Conservation (phyloP, 1,284 basidiomycete genomes). For the Dichomitus squalens region DNA sequence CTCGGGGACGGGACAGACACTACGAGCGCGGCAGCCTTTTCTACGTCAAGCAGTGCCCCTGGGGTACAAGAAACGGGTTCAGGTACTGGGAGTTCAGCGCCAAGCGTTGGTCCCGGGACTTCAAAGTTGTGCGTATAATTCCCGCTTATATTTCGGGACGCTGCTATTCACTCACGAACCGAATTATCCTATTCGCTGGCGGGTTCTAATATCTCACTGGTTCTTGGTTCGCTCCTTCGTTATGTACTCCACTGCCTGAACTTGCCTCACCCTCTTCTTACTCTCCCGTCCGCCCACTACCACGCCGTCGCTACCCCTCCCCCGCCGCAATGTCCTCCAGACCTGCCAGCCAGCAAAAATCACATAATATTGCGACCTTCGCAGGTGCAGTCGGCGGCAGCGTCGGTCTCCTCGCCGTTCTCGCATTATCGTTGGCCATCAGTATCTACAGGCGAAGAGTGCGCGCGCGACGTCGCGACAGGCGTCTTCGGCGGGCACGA, state of each 20-base stretch:
- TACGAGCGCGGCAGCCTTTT: slow-evolving; percentile 16
- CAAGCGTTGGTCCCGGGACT: slow-evolving; percentile 27
- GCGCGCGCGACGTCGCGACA: slow-evolving; percentile 44
- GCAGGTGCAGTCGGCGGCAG: slow-evolving; percentile 53
- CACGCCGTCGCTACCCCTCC: slow-evolving; percentile 16
- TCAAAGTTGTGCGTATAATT: slow-evolving; percentile 37
- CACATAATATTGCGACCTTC: slow-evolving; percentile 51
- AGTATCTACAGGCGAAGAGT: slow-evolving; percentile 53
- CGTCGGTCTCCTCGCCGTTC: slow-evolving; percentile 49
- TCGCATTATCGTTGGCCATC: slow-evolving; percentile 49
- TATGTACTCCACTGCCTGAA: slow-evolving; percentile 30
- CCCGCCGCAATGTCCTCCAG: slow-evolving; percentile 25
- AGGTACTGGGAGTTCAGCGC: slow-evolving; percentile 25
- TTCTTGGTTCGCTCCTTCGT: slow-evolving; percentile 24
- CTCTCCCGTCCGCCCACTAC: slow-evolving; percentile 23
- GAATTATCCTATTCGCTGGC: slow-evolving; percentile 28
- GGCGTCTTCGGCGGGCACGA: slow-evolving; percentile 35
- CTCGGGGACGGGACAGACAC: slow-evolving; percentile 13
- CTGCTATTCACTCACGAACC: slow-evolving; percentile 32
- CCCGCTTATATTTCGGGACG: slow-evolving; percentile 35
- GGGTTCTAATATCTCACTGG: slow-evolving; percentile 20
- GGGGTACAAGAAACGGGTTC: slow-evolving; percentile 22
- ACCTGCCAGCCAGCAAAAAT: slow-evolving; percentile 21
- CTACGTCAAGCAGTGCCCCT: slow-evolving; percentile 17
- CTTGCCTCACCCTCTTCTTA: slow-evolving; percentile 21